These are phyloP conservation scores for Mayamaea pseudoterrestris DNA, from an alignment of 108 stramenopile genomes.

Conservation along the genomic window DNA sequence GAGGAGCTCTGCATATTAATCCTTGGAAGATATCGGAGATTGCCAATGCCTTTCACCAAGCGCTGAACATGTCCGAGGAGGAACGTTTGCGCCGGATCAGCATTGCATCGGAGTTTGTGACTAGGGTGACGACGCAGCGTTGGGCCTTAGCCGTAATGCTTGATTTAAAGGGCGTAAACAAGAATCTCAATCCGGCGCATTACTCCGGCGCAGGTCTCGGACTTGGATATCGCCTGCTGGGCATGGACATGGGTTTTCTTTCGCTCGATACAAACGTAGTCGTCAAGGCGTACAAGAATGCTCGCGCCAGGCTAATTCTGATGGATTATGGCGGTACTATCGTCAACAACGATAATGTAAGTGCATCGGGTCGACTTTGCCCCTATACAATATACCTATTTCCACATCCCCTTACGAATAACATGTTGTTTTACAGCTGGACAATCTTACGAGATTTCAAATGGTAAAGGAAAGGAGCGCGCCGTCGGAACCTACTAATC, in stretches of 20 bases:
- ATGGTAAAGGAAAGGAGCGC: slow-evolving; percentile 85
- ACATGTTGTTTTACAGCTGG: slow-evolving; percentile 27
- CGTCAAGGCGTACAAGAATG: slow-evolving; percentile 57
- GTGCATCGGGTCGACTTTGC: slow-evolving; percentile 11
- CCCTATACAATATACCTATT: neutral
- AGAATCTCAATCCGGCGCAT: slow-evolving; percentile 55
- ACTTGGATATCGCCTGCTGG: slow-evolving; percentile 86
- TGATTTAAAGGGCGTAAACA: slow-evolving; percentile 81
- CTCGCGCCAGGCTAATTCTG: slow-evolving; percentile 76
- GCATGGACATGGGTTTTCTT: slow-evolving; percentile 68
- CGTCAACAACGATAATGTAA: slow-evolving; percentile 84
- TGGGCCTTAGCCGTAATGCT: slow-evolving; percentile 86
- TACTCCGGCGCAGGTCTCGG: slow-evolving; percentile 89
- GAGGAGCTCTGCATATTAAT: slow-evolving; percentile 88
- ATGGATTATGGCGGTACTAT: slow-evolving; percentile 97
- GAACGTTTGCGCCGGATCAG: slow-evolving; percentile 67
- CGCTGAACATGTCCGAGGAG: slow-evolving; percentile 68
- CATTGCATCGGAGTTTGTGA: slow-evolving; percentile 83
- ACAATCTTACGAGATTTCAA: slow-evolving; percentile 70
- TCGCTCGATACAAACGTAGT: slow-evolving; percentile 59
- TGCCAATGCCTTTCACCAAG: slow-evolving; percentile 61
- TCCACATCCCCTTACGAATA: neutral
- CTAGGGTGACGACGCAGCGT: slow-evolving; percentile 83
- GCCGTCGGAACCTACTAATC: slow-evolving; percentile 49
- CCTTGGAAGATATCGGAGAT: slow-evolving; percentile 88